Conservation (phyloP, 1,284 basidiomycete genomes). For the Apiotrichum montevideense region DNA sequence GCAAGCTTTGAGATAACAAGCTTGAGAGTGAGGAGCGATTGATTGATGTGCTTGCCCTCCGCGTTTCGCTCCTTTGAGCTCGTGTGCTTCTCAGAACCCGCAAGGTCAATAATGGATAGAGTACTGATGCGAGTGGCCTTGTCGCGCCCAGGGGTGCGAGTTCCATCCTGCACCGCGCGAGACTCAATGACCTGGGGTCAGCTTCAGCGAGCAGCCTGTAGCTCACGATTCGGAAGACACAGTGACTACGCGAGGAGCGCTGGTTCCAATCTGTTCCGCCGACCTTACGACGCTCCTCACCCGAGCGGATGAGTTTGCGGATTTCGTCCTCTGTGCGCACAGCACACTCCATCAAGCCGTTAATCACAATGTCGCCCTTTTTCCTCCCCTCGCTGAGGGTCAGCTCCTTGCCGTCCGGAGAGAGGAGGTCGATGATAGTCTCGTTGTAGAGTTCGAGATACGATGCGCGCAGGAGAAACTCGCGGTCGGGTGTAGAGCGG, state of each 20-base stretch:
- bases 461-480: constrained; percentile 87
- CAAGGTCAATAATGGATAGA: constrained; percentile 65
- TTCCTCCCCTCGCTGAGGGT: constrained; percentile 44
- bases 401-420: constrained; percentile 35
- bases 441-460: constrained; percentile 99
- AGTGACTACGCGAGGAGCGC: constrained; percentile 83
- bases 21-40: constrained; percentile 69
- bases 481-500: constrained; percentile 52
- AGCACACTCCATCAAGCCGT: constrained; percentile 52
- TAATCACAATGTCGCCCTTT: constrained; percentile 45
- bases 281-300: constrained; percentile 80
- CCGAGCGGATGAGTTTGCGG: constrained; percentile 71
- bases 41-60: constrained; percentile 79
- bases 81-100: constrained; percentile 91
- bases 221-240: constrained; percentile 78
- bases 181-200: constrained; percentile 20
- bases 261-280: constrained; percentile 98
- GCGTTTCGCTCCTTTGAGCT: constrained; percentile 84
- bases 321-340: constrained; percentile 85
- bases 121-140: constrained; percentile 59
- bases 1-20: constrained; percentile 82
- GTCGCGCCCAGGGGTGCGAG: constrained; percentile 15
- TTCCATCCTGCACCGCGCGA: constrained; percentile 9
- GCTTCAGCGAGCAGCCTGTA: neutral
- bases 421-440: constrained; percentile 61